Base-by-base conservation (phyloP, 345 rosid species). In the Populus euphratica region DNA sequence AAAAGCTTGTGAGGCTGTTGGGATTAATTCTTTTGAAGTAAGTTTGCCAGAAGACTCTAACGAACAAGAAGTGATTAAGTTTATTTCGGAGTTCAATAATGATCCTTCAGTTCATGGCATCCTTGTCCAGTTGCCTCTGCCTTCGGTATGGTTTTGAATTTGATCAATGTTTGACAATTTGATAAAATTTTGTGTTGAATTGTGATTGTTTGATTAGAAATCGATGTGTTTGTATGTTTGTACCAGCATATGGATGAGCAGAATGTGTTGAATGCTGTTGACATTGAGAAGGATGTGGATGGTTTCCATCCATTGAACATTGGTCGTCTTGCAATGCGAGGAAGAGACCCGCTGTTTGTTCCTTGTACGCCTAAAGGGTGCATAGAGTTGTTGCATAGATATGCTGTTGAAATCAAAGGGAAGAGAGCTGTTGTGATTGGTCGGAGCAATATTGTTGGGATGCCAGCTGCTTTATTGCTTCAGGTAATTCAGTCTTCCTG, bases 281-380 rank as follows among this genome's bases (percentile, higher is more conserved):
- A 84, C 78, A 86, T 90, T 38, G 94, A 88, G 90, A 94, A 91
- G 84, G 98, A 93, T 78, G 97, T 93, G 31, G 98, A 93, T 36
- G 97, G 97, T 33, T 94, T 94, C 87, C 93, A 90, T 81, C 97
- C 98, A 0, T 69, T 91, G 69, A 94, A 93, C 82, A 93, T 90
- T 29, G 97, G 98, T 71, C 83, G 87, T 20, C 95, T 94, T 70
- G 95, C 97, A 1, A 93, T 93, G 97, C 85, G 91, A 33, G 97
- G 92, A 68, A 88, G 97, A 83, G 97, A 93, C 68, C 95, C 97
- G 4, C 75, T 88, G 68, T 94, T 94, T 52, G 85, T 90, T 72
- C 97, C 97, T 0, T 94, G 98, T 74, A 92, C 98, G 0, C 98
- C 98, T 6, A 93, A 93, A 86, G 98, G 94, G 77, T 94, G 98